Evolutionary conservation across 352 stramenopile genomes (phyloP), one percentile per base, ranked within the genome.

Genomic region (Pythium sp.): DNA sequence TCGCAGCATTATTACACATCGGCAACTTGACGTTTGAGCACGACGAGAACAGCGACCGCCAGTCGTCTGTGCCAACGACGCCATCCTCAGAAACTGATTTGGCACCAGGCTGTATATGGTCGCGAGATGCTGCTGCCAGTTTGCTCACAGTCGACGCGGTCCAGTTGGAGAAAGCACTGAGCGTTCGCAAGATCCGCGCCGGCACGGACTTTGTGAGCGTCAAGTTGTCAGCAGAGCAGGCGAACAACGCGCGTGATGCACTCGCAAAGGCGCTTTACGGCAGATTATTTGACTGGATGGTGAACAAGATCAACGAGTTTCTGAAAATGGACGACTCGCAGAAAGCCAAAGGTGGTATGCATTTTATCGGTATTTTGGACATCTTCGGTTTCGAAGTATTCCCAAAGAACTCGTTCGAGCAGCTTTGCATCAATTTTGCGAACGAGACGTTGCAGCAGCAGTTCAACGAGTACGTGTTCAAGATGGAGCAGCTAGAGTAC

Each of bases 351-450:
- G 78, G 81, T 30, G 71, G 73, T 12, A 68, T 80, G 46, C 82
- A 90, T 47, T 95, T 91, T 67, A 97, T 98, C 41, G 92, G 91
- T 8, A 92, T 98, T 58, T 74, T 98, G 3, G 92, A 98, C 76
- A 97, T 98, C 65, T 98, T 98, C 71, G 92, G 92, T 41, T 98
- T 98, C 54, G 92, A 98, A 61, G 85, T 93, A n/a, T 97, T 97
- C 65, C 81, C 86, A 22, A 79, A 91, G 67, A 97, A 97, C 69
- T 94, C 84, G 60, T 97, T 96, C 67, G 90, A 97, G 71, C 90
- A 97, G 70, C 84, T 97, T 5, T 96, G 87, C 47, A 97, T 97
- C 73, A 97, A 97, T 70, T 97, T 93, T 67, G 83, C 87, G 9
- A 97, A 97, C 65, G 90, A 97, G 63, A 94, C 84, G 41, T 76